A percentile compares a stretch with the other conserved stretches of the same genome.
Conservation (phyloP, 1,139 yeast species). For the Diutina pseudorugosa region DNA sequence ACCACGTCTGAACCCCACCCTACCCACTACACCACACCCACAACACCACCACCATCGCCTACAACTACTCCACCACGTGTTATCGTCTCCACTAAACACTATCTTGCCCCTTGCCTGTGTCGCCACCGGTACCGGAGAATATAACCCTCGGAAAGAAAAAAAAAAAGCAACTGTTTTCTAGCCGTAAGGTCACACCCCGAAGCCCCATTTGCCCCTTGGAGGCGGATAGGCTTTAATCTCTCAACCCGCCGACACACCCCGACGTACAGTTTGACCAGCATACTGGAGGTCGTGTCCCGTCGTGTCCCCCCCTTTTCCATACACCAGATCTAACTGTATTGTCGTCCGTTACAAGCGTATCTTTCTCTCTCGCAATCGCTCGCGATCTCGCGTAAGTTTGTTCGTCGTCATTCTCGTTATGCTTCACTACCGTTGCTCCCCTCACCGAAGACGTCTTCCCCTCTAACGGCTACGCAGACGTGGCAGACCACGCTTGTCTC, state of each 20-base stretch:
- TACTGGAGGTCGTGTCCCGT: too few relatives aligned
- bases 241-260: neutral
- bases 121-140: too few relatives aligned
- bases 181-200: neutral
- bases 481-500: neutral
- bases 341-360: neutral
- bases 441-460: neutral
- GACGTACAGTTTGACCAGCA: too few relatives aligned
- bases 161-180: neutral
- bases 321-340: too few relatives aligned
- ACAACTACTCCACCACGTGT: too few relatives aligned
- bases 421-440: neutral
- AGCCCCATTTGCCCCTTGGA: neutral
- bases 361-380: neutral
- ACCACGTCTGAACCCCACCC: too few relatives aligned
- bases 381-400: neutral
- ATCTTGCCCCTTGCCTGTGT: too few relatives aligned
- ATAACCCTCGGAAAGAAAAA: neutral
- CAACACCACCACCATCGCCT: too few relatives aligned
- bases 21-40: too few relatives aligned
- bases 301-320: too few relatives aligned
- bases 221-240: neutral
- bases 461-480: neutral
- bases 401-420: neutral
- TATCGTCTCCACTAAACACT: too few relatives aligned